phyloP scores from a whole-genome alignment of 2,329 filamentous ascomycete species.

The Penicillium olsonii region DNA sequence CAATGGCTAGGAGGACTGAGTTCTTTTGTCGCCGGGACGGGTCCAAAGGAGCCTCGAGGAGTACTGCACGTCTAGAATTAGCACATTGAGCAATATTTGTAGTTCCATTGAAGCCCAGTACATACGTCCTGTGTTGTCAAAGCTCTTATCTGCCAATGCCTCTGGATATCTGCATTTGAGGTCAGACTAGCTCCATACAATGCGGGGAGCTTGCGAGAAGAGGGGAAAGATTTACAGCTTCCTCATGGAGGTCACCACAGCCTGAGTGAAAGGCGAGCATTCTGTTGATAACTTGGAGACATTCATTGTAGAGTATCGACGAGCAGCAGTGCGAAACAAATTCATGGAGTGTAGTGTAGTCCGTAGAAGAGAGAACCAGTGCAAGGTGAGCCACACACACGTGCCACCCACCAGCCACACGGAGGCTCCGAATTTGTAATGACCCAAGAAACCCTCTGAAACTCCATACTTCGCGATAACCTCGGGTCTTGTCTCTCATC shows the following conservation, averaged over 20 bases:
- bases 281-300: conserved; percentile 28
- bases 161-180: conserved; percentile 74
- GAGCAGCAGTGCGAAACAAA: conserved; percentile 19
- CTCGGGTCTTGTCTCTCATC: conserved; percentile 6
- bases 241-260: conserved; percentile 76
- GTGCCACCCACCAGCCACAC: conserved; percentile 25
- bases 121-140: conserved; percentile 88
- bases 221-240: conserved; percentile 62
- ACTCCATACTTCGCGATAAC: conserved; percentile 15
- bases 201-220: conserved; percentile 10
- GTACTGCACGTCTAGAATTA: conserved; percentile 49
- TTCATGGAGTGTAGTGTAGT: conserved; percentile 22
- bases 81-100: neutral
- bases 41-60: conserved; percentile 69
- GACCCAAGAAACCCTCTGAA: neutral
- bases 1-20: conserved; percentile 79
- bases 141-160: conserved; percentile 81
- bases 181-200: conserved; percentile 12
- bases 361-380: neutral
- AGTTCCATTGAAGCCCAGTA: neutral
- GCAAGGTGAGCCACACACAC: conserved; percentile 20
- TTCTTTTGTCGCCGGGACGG: conserved; percentile 59
- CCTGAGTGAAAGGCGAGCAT: conserved; percentile 62
- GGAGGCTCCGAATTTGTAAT: conserved; percentile 25
- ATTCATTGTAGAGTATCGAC: conserved; percentile 37